These are phyloP conservation scores for Athelia sp. DNA, from an alignment of 1,284 basidiomycete genomes.

Conservation along the genomic window DNA sequence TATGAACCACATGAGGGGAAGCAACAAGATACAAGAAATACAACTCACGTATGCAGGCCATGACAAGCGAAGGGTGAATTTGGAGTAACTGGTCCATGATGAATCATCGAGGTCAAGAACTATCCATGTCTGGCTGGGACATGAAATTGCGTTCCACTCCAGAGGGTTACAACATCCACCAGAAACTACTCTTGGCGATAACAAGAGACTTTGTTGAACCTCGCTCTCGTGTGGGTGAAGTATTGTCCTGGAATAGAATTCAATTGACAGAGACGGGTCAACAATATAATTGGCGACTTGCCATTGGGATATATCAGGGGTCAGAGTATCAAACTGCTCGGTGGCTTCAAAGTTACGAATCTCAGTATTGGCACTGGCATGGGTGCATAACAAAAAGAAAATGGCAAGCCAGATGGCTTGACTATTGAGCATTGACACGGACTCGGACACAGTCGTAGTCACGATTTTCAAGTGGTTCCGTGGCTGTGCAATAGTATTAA, in stretches of 20 bases:
- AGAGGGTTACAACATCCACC: slow-evolving; percentile 30
- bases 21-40: slow-evolving; percentile 1
- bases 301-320: slow-evolving; percentile 32
- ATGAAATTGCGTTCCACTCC: slow-evolving; percentile 22
- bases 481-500: no score
- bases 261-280: slow-evolving; percentile 7
- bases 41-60: slow-evolving; percentile 63
- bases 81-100: slow-evolving; percentile 38
- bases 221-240: slow-evolving; percentile 24
- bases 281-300: slow-evolving; percentile 29
- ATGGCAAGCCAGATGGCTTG: no score
- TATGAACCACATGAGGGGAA: slow-evolving; percentile 21
- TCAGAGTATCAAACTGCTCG: slow-evolving; percentile 14
- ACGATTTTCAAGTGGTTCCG: no score
- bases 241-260: slow-evolving; percentile 20
- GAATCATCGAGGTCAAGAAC: slow-evolving; percentile 43
- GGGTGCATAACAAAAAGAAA: background rate
- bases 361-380: slow-evolving; percentile 52
- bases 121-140: slow-evolving; percentile 54
- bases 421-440: no score
- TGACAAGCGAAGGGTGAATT: slow-evolving; percentile 59
- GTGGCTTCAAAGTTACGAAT: slow-evolving; percentile 52
- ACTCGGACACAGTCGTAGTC: no score
- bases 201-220: slow-evolving; percentile 29
- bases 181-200: slow-evolving; percentile 39